Evolutionary conservation across 1,139 yeast species (phyloP).

Genomic region (Wickerhamomyces sp.): DNA sequence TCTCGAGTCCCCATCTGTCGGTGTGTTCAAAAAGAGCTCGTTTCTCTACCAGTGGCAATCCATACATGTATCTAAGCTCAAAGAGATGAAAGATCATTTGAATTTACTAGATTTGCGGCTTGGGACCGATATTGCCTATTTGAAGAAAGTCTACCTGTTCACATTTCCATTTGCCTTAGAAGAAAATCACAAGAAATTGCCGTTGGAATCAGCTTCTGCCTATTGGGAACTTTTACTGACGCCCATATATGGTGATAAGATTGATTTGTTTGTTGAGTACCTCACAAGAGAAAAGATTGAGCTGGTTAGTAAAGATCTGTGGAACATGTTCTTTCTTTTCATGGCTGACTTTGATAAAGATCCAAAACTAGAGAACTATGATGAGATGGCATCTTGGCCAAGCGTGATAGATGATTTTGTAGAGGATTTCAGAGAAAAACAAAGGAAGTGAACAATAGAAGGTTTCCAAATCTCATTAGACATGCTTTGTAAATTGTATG

Average conservation of each 20-base stretch:
- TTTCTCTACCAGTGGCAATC: constrained; percentile 57
- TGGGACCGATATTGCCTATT: constrained; percentile 34
- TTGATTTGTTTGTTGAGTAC: constrained; percentile 52
- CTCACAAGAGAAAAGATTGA: constrained; percentile 34
- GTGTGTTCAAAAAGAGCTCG: constrained; percentile 43
- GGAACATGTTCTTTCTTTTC: constrained; percentile 80
- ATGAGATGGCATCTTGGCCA: constrained; percentile 90
- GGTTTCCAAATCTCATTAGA: no score
- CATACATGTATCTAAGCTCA: constrained; percentile 32
- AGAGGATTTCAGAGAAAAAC: constrained; percentile 41
- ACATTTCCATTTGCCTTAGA: constrained; percentile 67
- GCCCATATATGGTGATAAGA: constrained; percentile 27
- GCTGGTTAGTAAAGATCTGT: constrained; percentile 63
- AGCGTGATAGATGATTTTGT: constrained; percentile 79
- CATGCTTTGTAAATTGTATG: no score
- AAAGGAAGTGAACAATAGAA: not conserved
- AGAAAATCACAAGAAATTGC: constrained; percentile 53
- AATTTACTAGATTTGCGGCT: constrained; percentile 33
- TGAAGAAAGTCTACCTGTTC: constrained; percentile 59
- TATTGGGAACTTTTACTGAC: constrained; percentile 71
- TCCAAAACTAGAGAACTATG: constrained; percentile 51
- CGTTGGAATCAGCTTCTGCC: constrained; percentile 57
- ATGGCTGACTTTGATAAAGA: constrained; percentile 48
- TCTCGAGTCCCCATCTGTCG: constrained; percentile 61
- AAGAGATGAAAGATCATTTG: constrained; percentile 46